Conservation (phyloP, 1,139 yeast species). For the Pichia cactophila region DNA sequence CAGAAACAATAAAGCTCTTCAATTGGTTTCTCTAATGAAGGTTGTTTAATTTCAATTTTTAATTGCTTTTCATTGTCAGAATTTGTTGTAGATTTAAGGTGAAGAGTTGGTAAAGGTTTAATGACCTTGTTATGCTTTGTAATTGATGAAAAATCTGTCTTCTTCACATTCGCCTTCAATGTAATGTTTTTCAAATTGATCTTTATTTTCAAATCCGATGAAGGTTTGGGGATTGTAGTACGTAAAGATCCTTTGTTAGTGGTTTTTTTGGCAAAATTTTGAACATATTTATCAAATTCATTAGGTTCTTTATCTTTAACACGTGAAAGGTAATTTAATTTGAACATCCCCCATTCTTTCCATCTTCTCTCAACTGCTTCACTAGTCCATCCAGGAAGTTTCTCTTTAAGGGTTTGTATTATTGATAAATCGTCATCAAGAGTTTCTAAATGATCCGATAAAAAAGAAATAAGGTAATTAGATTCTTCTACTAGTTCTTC, state of each 20-base stretch:
- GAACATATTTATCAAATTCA: neutral
- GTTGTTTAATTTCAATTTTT: neutral
- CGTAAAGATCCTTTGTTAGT: neutral
- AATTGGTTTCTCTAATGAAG: neutral
- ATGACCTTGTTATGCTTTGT: neutral
- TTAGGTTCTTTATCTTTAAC: neutral
- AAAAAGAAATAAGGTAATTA: conserved; percentile 14
- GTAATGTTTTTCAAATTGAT: conserved; percentile 4
- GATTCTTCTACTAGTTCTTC: conserved; percentile 22
- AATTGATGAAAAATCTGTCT: neutral
- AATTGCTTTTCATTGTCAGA: neutral
- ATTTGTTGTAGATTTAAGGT: neutral
- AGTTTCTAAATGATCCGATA: conserved; percentile 19
- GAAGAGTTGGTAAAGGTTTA: neutral
- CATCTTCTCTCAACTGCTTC: conserved; percentile 16
- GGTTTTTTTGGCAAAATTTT: neutral
- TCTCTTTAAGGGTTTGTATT: neutral
- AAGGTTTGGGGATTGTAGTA: neutral
- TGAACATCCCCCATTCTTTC: conserved; percentile 22
- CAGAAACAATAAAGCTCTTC: conserved; percentile 49
- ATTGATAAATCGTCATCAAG: conserved; percentile 20
- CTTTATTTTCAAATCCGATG: conserved; percentile 8
- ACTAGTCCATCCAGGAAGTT: conserved; percentile 15
- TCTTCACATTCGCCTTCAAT: neutral
- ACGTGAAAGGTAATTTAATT: conserved; percentile 6